Evolutionary conservation across 345 rosid genomes (phyloP), one percentile per base, ranked within the genome.

Genomic region (Kernera saxatilis): DNA sequence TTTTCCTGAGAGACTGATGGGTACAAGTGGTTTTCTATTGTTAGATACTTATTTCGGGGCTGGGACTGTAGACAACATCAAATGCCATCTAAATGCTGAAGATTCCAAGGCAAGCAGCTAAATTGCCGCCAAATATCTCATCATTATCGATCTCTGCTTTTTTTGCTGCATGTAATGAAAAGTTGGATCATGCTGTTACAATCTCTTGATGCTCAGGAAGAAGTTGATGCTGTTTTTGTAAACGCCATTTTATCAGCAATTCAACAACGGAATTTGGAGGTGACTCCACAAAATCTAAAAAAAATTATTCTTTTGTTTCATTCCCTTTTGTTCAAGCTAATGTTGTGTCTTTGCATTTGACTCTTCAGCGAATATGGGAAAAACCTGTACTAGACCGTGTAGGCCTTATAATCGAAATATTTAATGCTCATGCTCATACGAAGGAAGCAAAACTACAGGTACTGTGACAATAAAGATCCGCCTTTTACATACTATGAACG

Each of bases 361-460:
- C 18, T 40, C 66, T 62, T 64, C 87, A 89, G 98, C 65, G 87
- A 45, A 57, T 65, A 35, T 93, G 91, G 97, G 90, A 39, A 8
- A 93, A 76, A 75, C 96, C 98, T 19, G 96, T 91, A 36, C 67
- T 91, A 35, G 98, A 93, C 64, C 93, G 98, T 40, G 93, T 93
- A 51, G 97, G 94, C 25, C 92, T 93, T 68, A 93, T 93, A 59
- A 89, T 93, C 37, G 98, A 89, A 81, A 93, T 91, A 81, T 93
- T 93, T 64, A 91, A 89, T 83, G 96, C 96, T 45, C 98, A 91
- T 86, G 98, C 97, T 3, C 93, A 89, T 63, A 82, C 97, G 1
- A 91, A 85, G 65, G 96, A 93, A 86, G 98, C 94, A 13, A 91
- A 89, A 79, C 81, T 93, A 8, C 98, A 93, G 96, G 98, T 93